These are phyloP conservation scores for Herpetomonas tarakana DNA, from an alignment of 208 protist species.

Conservation along the genomic window DNA sequence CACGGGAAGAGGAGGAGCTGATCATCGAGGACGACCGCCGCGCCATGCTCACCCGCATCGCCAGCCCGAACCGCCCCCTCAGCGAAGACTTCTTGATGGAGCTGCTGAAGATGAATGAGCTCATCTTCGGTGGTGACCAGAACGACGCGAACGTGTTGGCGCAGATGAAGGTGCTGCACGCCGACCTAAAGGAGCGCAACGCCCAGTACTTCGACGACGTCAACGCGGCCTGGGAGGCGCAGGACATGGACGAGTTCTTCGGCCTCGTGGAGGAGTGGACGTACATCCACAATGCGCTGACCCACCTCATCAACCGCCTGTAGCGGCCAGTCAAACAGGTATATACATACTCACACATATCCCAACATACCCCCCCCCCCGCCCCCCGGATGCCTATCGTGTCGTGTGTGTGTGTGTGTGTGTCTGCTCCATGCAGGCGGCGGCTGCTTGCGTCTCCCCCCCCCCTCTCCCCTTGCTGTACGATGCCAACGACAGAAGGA, in stretches of 20 bases:
- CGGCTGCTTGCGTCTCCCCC: too few relatives aligned
- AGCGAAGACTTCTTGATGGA: slow-evolving; percentile 69
- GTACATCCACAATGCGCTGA: slow-evolving; percentile 67
- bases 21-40: slow-evolving; percentile 53
- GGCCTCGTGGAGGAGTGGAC: slow-evolving; percentile 69
- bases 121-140: slow-evolving; percentile 57
- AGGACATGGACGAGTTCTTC: slow-evolving; percentile 36
- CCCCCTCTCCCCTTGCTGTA: too few relatives aligned
- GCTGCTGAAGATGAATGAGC: slow-evolving; percentile 70
- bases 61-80: slow-evolving; percentile 28
- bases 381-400: too few relatives aligned
- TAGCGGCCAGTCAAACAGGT: slow-evolving; percentile 9
- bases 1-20: slow-evolving; percentile 60
- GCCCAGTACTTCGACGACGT: slow-evolving; percentile 48
- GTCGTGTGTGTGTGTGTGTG: too few relatives aligned
- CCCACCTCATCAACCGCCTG: slow-evolving; percentile 57
- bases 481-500: too few relatives aligned
- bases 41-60: slow-evolving; percentile 18
- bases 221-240: slow-evolving; percentile 31
- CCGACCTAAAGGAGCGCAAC: slow-evolving; percentile 62
- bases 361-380: too few relatives aligned
- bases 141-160: slow-evolving; percentile 29
- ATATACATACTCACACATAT: too few relatives aligned
- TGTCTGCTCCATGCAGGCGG: too few relatives aligned
- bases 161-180: slow-evolving; percentile 48